Base-by-base conservation (phyloP, 495 filamentous ascomycete species). In the Amphirosellinia nigrospora region DNA sequence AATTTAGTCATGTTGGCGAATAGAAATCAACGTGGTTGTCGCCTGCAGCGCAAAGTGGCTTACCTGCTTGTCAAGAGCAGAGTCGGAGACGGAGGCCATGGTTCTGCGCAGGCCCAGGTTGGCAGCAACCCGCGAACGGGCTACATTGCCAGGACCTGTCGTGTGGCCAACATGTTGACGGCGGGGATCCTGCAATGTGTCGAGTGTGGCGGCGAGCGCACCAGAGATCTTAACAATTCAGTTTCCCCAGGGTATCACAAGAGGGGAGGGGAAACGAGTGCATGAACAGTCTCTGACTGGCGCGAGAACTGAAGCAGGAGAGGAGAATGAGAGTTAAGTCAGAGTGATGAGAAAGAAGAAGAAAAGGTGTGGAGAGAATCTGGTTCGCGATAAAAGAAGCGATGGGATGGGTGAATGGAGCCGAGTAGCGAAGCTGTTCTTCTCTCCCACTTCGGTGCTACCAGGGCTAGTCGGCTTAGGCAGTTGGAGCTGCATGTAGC, bases 41-140 rank as follows among this genome's bases (percentile, higher is more conserved):
- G 16, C 38, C 7, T 43, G 8, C 28, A 13, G 39, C 34, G 9
- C 41, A 34, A 23, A 28, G 2, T 7, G 68, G 56, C 75, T 74
- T 74, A 84, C 84, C 82, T 88, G 87, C 76, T 78, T 80, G 79
- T 87, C 86, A 64, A 88, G 79, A 64, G 84, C 80, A 66, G 82
- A 82, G 71, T 87, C 84, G 53, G 79, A 75, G 48, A 86, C 82
- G 43, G 84, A 86, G 28, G 86, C 86, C 86, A 88, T 86, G 52
- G 75, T 73, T 71, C 85, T 77, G 63, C 86, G 86, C 67, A 85
- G 68, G 72, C 82, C 82, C 76, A 83, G 75, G 80, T 78, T 75
- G 70, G 83, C 74, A 72, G 78, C 73, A 76, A 82, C 82, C 78
- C 84, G 84, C 79, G 81, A 79, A 73, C 83, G 85, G 83, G 83